A percentile compares a stretch with the other conserved stretches of the same genome.
Evolutionary conservation across 495 filamentous ascomycete genomes (phyloP).

Genomic region (Daldinia childiae): DNA sequence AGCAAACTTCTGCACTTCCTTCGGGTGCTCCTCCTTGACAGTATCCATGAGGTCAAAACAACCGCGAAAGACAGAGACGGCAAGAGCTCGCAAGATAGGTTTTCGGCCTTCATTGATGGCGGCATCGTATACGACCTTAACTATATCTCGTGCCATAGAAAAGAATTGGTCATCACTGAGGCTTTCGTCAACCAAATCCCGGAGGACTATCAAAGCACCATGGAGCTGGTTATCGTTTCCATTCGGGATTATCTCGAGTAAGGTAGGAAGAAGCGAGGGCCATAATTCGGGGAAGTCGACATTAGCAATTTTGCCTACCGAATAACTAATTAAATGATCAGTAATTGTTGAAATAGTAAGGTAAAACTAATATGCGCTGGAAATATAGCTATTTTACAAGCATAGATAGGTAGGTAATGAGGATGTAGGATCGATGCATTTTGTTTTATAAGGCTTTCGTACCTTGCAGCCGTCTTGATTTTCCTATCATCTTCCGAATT

Average conservation of each 20-base stretch:
- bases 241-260: slow-evolving; percentile 78
- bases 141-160: slow-evolving; percentile 80
- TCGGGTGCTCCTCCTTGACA: slow-evolving; percentile 89
- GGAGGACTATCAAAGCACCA: slow-evolving; percentile 86
- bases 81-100: slow-evolving; percentile 77
- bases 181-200: slow-evolving; percentile 90
- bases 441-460: slow-evolving; percentile 21
- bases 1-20: slow-evolving; percentile 85
- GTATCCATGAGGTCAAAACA: slow-evolving; percentile 96
- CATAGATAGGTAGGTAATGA: not conserved
- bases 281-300: slow-evolving; percentile 94
- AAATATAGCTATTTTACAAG: not conserved
- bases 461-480: slow-evolving; percentile 82
- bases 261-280: slow-evolving; percentile 81
- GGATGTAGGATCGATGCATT: not conserved
- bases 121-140: slow-evolving; percentile 82
- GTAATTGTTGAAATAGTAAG: slow-evolving; percentile 13
- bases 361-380: not conserved
- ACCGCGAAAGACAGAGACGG: slow-evolving; percentile 85
- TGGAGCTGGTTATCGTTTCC: slow-evolving; percentile 82
- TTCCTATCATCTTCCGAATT: slow-evolving; percentile 79
- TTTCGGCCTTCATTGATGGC: slow-evolving; percentile 79
- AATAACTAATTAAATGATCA: slow-evolving; percentile 62
- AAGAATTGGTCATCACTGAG: slow-evolving; percentile 96
- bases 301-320: slow-evolving; percentile 95